Evolutionary conservation across 805 yeast genomes (phyloP).

Genomic region (Peterozyma toletana): DNA sequence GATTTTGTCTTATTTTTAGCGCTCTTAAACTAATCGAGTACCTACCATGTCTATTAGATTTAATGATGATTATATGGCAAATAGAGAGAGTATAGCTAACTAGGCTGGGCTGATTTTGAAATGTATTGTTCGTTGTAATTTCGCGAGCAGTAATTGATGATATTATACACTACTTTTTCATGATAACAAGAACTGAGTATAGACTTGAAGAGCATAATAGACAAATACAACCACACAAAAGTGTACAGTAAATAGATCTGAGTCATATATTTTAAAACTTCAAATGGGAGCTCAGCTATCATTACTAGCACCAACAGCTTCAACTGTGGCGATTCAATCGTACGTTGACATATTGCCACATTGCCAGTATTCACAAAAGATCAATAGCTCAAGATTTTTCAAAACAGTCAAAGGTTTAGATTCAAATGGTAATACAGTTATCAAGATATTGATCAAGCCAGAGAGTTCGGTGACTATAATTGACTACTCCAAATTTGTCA

Average conservation of each 20-base stretch:
- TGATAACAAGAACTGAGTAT: neutral
- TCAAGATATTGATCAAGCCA: constrained; percentile 81
- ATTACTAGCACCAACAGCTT: constrained; percentile 80
- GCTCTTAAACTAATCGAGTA: no score
- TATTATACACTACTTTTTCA: neutral
- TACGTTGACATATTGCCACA: constrained; percentile 75
- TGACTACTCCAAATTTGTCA: constrained; percentile 18
- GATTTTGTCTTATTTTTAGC: no score
- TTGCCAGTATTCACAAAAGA: constrained; percentile 65
- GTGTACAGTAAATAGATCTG: neutral
- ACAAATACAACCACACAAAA: neutral
- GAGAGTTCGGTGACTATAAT: constrained; percentile 26
- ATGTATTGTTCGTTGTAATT: neutral
- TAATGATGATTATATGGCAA: no score
- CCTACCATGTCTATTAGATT: no score
- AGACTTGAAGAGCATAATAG: neutral
- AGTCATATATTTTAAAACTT: neutral
- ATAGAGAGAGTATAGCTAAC: neutral
- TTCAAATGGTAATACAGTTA: constrained; percentile 61
- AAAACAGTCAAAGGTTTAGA: constrained; percentile 82
- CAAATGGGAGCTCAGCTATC: constrained; percentile 88
- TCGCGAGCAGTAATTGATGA: neutral
- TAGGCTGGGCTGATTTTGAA: neutral
- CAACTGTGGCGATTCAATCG: constrained; percentile 86
- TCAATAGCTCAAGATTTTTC: constrained; percentile 77